These are phyloP conservation scores for Coemansia sp. DNA, from an alignment of 192 early-diverging fungal genomes.

Conservation along the genomic window DNA sequence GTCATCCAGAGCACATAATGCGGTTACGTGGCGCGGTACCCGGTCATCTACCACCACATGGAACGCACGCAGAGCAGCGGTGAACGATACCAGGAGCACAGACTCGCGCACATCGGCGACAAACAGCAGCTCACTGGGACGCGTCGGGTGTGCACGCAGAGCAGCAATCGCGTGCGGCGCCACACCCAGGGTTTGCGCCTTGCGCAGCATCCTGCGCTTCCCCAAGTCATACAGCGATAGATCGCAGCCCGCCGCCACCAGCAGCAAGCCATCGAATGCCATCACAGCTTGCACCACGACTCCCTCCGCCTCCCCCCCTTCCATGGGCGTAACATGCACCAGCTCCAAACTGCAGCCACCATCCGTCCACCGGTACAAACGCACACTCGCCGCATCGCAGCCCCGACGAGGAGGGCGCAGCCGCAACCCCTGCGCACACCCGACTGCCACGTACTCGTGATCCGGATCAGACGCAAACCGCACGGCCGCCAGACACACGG, in stretches of 20 bases:
- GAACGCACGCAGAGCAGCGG: constrained; percentile 77
- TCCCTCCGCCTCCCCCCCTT: constrained; percentile 59
- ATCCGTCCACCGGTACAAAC: constrained; percentile 71
- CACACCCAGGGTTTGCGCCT: constrained; percentile 70
- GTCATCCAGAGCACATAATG: constrained; percentile 75
- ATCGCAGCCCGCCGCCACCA: constrained; percentile 86
- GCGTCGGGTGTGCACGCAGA: constrained; percentile 72
- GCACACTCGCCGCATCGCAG: constrained; percentile 88
- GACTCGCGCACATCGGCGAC: constrained; percentile 91
- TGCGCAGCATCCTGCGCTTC: constrained; percentile 84
- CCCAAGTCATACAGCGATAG: constrained; percentile 95
- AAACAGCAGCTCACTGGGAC: constrained; percentile 71
- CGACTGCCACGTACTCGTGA: neutral
- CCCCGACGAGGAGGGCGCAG: constrained; percentile 57
- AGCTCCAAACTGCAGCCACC: constrained; percentile 73
- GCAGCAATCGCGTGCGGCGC: constrained; percentile 70
- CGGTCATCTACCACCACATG: constrained; percentile 92
- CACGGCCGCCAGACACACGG: too few relatives aligned
- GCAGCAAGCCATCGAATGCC: constrained; percentile 83
- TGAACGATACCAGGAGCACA: constrained; percentile 75
- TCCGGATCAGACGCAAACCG: constrained; percentile 57
- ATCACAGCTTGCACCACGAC: constrained; percentile 76
- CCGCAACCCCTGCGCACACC: neutral
- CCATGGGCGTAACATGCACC: constrained; percentile 86
- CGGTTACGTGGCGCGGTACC: constrained; percentile 84